These are phyloP conservation scores for Macrolepiota dolichaula DNA, from an alignment of 768 basidiomycete species.

Conservation along the genomic window DNA sequence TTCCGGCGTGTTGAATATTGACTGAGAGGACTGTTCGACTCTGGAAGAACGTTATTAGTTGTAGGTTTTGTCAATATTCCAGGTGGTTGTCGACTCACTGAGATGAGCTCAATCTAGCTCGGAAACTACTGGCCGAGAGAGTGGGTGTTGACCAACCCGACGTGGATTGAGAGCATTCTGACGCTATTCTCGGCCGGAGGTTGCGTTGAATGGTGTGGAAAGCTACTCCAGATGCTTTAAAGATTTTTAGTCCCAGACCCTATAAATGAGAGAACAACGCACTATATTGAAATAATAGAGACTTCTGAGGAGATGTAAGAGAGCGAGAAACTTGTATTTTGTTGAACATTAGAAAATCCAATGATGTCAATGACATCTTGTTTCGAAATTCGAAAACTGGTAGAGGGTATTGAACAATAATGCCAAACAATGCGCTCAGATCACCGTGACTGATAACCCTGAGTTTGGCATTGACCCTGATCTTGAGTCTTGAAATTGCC, in stretches of 20 bases:
- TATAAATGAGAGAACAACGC: neutral
- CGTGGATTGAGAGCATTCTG: neutral
- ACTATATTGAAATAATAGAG: neutral
- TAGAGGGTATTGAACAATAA: neutral
- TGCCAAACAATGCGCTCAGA: neutral
- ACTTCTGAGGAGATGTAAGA: neutral
- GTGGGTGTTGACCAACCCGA: neutral
- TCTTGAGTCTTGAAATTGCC: too few species aligned
- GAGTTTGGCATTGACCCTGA: neutral
- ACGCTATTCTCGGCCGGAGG: neutral
- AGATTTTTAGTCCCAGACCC: neutral
- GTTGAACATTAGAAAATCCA: neutral
- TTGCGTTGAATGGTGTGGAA: neutral
- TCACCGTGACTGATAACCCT: neutral
- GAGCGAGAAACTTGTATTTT: neutral
- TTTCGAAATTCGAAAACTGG: neutral
- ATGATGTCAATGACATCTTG: neutral
- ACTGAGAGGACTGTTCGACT: neutral
- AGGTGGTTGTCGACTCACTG: neutral
- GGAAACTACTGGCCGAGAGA: neutral
- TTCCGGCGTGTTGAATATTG: conserved; percentile 12
- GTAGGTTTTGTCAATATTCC: neutral
- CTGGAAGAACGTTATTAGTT: neutral
- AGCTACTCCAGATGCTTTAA: neutral
- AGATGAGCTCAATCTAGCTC: conserved; percentile 3